Conservation (phyloP, 1,284 basidiomycete genomes). For the Inonotus obliquus region DNA sequence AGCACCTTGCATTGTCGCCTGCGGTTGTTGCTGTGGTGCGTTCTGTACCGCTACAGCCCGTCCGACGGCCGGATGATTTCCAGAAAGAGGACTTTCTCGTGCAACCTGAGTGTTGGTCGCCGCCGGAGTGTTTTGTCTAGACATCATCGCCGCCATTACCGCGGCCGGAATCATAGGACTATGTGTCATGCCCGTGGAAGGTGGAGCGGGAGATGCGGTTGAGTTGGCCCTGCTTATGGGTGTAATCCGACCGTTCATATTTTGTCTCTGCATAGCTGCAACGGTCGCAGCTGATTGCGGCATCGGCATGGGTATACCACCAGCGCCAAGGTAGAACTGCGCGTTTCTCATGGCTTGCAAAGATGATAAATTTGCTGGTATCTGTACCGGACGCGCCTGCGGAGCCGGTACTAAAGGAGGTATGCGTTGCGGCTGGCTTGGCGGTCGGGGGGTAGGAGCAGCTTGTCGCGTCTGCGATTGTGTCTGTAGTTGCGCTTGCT, state of each 20-base stretch:
- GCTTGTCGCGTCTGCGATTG: constrained; percentile 6
- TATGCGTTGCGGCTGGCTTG: constrained; percentile 18
- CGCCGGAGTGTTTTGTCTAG: constrained; percentile 13
- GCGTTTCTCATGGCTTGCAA: neutral
- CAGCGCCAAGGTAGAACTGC: constrained; percentile 1
- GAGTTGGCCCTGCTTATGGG: constrained; percentile 9
- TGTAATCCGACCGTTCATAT: constrained; percentile 9
- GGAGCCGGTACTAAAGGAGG: constrained; percentile 20
- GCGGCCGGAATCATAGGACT: constrained; percentile 16
- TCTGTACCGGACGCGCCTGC: constrained; percentile 14
- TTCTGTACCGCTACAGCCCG: constrained; percentile 11
- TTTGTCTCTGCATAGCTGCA: constrained; percentile 9
- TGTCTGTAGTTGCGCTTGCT: neutral
- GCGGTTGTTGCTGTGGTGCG: constrained; percentile 15
- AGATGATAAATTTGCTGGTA: constrained; percentile 3
- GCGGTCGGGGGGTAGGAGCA: neutral
- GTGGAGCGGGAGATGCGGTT: constrained; percentile 2
- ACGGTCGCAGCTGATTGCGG: neutral
- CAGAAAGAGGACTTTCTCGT: constrained; percentile 27
- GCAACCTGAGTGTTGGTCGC: constrained; percentile 9
- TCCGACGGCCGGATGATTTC: constrained; percentile 19
- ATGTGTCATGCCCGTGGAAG: constrained; percentile 12
- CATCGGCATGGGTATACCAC: constrained; percentile 4
- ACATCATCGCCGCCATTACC: constrained; percentile 7
- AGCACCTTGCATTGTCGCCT: constrained; percentile 18